Percentiles rank a stretch among this genome's conserved stretches.
These are phyloP conservation scores for Chiua virens DNA, from an alignment of 768 basidiomycete genomes.

Conservation along the genomic window DNA sequence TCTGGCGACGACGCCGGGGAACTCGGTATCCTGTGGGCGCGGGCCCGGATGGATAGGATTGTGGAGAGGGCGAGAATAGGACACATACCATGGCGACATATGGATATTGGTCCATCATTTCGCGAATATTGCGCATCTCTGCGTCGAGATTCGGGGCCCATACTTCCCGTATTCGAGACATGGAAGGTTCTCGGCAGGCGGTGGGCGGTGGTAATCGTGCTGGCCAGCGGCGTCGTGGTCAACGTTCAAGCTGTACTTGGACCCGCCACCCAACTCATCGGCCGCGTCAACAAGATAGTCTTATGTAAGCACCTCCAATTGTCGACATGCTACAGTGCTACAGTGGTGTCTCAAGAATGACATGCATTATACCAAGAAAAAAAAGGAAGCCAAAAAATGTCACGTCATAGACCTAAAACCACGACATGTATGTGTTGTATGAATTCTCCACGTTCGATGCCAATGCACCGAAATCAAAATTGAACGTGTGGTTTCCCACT, in stretches of 20 bases:
- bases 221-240: constrained; percentile 19
- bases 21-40: constrained; percentile 85
- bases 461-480: constrained; percentile 63
- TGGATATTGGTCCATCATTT: constrained; percentile 86
- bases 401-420: constrained; percentile 46
- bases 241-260: constrained; percentile 2
- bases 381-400: constrained; percentile 12
- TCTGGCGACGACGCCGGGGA: constrained; percentile 96
- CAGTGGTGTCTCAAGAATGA: constrained; percentile 12
- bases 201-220: neutral
- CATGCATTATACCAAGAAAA: constrained; percentile 15
- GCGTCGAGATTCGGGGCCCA: constrained; percentile 92
- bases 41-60: constrained; percentile 6
- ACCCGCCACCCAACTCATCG: constrained; percentile 13
- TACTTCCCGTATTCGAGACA: constrained; percentile 91
- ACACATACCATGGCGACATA: constrained; percentile 89
- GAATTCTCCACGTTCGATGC: constrained; percentile 56
- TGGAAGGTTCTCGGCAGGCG: constrained; percentile 24
- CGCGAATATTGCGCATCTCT: constrained; percentile 88
- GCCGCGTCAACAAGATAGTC: constrained; percentile 17
- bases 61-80: constrained; percentile 10
- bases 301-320: constrained; percentile 29
- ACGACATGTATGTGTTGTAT: constrained; percentile 60
- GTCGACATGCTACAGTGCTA: neutral
- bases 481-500: constrained; percentile 54